phyloP scores from a whole-genome alignment of 345 rosid genomes.

The Eucalyptus coolabah region DNA sequence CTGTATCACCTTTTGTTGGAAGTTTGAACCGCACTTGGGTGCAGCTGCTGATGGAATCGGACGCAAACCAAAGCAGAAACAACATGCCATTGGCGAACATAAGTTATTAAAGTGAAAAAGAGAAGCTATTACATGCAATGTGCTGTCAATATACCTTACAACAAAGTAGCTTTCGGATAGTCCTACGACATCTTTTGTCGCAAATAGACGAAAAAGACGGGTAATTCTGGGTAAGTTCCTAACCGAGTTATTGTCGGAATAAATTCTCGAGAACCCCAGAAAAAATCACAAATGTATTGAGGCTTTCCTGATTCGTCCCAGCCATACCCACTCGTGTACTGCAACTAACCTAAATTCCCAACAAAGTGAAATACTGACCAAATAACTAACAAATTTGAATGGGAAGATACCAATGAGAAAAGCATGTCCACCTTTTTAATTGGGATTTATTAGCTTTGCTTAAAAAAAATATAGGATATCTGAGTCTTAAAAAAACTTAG shows the following conservation, averaged over 20 bases:
- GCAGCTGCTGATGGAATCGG: neutral
- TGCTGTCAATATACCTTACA: neutral
- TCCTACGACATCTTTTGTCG: neutral
- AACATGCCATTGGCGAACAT: neutral
- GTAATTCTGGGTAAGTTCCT: neutral
- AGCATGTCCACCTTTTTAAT: neutral
- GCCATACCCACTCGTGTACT: neutral
- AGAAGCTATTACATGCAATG: neutral
- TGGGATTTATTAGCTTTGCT: neutral
- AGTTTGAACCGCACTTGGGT: neutral
- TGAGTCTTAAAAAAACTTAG: neutral
- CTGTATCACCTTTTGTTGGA: neutral
- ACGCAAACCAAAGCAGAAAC: neutral
- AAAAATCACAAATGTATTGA: neutral
- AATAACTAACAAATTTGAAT: neutral
- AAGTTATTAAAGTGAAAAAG: neutral
- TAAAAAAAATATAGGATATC: neutral
- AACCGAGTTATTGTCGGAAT: neutral
- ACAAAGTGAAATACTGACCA: neutral
- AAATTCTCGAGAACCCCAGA: neutral
- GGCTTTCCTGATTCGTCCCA: neutral
- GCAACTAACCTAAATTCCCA: neutral
- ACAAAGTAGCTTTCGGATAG: neutral
- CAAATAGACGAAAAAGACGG: neutral
- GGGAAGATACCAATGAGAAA: neutral